phyloP scores from a whole-genome alignment of 1,284 basidiomycete genomes.

The Moesziomyces parantarcticus region DNA sequence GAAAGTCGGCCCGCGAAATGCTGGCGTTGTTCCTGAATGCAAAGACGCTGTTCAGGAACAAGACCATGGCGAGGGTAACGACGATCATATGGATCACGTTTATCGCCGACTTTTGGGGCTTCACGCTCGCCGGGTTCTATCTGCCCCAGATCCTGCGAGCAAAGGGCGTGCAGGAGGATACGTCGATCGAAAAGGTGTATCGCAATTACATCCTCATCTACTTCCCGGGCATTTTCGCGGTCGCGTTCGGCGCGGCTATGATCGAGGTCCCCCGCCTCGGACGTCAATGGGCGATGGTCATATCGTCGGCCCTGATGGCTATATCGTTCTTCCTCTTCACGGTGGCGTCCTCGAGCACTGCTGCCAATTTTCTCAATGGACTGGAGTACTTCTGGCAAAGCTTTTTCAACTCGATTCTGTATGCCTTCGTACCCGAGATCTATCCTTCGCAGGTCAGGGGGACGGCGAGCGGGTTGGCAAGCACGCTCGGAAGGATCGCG shows the following conservation, averaged over 20 bases:
- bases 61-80: constrained; percentile 66
- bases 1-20: constrained; percentile 49
- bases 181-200: constrained; percentile 68
- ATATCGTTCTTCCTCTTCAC: constrained; percentile 69
- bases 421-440: constrained; percentile 69
- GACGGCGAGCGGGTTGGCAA: constrained; percentile 67
- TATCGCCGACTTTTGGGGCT: constrained; percentile 67
- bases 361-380: too few species aligned
- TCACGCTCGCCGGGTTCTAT: constrained; percentile 69
- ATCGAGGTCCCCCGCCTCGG: constrained; percentile 69
- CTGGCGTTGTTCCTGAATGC: constrained; percentile 62
- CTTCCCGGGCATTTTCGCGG: constrained; percentile 49
- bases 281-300: constrained; percentile 69
- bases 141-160: constrained; percentile 68
- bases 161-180: constrained; percentile 64
- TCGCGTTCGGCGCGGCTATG: constrained; percentile 65
- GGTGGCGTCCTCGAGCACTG: constrained; percentile 58
- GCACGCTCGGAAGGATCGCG: constrained; percentile 68
- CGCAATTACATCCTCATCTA: constrained; percentile 60
- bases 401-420: constrained; percentile 69
- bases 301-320: constrained; percentile 68
- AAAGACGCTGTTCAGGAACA: constrained; percentile 67
- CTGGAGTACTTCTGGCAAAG: constrained; percentile 69
- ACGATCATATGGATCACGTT: constrained; percentile 61
- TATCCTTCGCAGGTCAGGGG: constrained; percentile 69